A percentile compares a stretch with the other conserved stretches of the same genome.
phyloP scores from a whole-genome alignment of 2,329 filamentous ascomycete species.

The Passalora sequoiae region DNA sequence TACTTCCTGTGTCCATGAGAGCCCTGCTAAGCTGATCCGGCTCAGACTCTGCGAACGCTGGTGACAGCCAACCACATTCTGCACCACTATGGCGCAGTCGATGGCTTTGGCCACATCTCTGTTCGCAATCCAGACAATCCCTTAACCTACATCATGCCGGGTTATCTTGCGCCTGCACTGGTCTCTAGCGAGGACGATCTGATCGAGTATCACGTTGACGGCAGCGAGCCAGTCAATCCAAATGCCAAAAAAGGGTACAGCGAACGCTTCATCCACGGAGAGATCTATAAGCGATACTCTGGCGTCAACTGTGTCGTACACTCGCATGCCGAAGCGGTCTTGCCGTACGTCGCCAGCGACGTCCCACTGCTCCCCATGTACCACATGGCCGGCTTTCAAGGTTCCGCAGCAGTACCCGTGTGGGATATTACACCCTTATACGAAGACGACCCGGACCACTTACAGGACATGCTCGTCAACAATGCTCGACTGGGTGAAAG shows the following conservation, averaged over 20 bases:
- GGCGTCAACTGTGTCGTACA: constrained; percentile 42
- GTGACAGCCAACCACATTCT: constrained; percentile 51
- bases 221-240: constrained; percentile 40
- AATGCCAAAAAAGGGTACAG: constrained; percentile 38
- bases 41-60: constrained; percentile 25
- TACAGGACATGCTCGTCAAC: constrained; percentile 26
- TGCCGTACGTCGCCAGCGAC: constrained; percentile 40
- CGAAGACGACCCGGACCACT: constrained; percentile 7
- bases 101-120: constrained; percentile 53
- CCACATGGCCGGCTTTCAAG: constrained; percentile 45
- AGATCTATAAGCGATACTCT: constrained; percentile 42
- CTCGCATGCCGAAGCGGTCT: constrained; percentile 41
- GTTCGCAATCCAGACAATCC: constrained; percentile 46
- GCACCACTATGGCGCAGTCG: constrained; percentile 48
- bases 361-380: constrained; percentile 38
- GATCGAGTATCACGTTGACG: constrained; percentile 43
- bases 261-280: constrained; percentile 47
- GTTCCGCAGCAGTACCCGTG: constrained; percentile 20
- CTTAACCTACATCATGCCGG: constrained; percentile 47
- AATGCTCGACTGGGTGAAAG: constrained; percentile 18
- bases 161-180: constrained; percentile 45
- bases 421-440: constrained; percentile 24
- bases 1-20: no score
- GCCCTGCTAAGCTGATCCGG: no score
- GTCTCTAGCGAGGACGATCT: constrained; percentile 43